Evolutionary conservation across 495 filamentous ascomycete genomes (phyloP), one percentile per base, ranked within the genome.

Genomic region (Mytilinidion resinicola): DNA sequence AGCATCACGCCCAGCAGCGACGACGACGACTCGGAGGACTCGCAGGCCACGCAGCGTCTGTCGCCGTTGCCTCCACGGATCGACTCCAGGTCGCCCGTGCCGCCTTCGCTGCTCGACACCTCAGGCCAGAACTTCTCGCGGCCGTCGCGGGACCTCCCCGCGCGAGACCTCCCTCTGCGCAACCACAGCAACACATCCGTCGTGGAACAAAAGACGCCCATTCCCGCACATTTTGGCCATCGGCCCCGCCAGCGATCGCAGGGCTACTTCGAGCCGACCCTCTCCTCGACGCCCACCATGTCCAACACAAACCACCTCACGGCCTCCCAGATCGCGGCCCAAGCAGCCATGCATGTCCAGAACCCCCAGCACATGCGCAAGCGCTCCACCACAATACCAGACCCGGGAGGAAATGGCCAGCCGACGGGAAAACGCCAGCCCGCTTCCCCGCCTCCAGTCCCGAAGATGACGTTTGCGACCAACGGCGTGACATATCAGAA

Each of bases 291-390:
- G 69, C 72, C 77, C 72, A 76, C 67, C 47, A 56, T 55, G 54
- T 15, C 53, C 2, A 55, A 52, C 52, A 11, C 38, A 19, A 54
- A 53, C 50, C 35, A 62, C 47, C 73, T 89, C 44, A 83, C 85
- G 3, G 88, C 91, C 8, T 92, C 89, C 59, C 83, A 89, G 67
- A 95, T 95, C 63, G 91, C 91, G 17, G 91, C 91, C 21, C 91
- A 96, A 74, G 83, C 91, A 17, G 90, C 90, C 21, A 91, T 96
- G 83, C 87, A 86, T 57, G 80, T 84, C 51, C 81, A 84, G 52
- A 76, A 54, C 73, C 80, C 49, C 25, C 77, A 78, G 51, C 76
- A 78, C 53, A 77, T 74, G 30, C 80, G 86, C 33, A 88, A 91
- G 67, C 82, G 90, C 25, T 87, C 88, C 11, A 84, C 85, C 63